Percentiles rank a stretch among this genome's conserved stretches.
Evolutionary conservation across 148 eudicot genomes (phyloP).

Genomic region (Chenopodium suecicum): DNA sequence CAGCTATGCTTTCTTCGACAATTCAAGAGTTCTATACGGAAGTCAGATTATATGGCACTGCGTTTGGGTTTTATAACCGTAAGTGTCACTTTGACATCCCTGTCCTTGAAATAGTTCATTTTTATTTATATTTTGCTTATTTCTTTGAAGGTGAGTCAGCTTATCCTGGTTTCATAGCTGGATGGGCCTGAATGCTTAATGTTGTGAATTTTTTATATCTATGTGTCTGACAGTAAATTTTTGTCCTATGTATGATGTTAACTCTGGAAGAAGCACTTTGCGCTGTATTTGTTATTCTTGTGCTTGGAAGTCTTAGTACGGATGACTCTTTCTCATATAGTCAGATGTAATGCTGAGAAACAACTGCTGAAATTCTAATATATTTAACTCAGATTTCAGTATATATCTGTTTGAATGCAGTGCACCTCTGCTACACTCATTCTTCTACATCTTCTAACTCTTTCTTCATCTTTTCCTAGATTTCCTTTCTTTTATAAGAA

Average conservation of each 20-base stretch:
- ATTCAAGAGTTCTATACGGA: conserved; percentile 76
- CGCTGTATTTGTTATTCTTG: neutral
- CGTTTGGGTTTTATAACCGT: conserved; percentile 92
- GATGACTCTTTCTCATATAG: neutral
- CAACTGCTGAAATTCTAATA: neutral
- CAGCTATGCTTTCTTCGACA: conserved; percentile 96
- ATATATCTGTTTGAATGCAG: neutral
- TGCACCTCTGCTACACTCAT: neutral
- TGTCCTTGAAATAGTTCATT: no score
- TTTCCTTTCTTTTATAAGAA: neutral
- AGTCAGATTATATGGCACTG: conserved; percentile 87
- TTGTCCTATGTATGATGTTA: neutral
- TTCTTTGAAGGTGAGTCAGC: neutral
- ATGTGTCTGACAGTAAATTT: neutral
- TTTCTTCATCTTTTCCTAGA: neutral
- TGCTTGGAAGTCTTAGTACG: neutral
- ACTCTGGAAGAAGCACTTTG: neutral
- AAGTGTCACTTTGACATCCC: conserved; percentile 41
- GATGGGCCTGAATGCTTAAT: neutral
- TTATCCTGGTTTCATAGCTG: neutral
- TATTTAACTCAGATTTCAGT: neutral
- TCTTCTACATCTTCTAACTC: neutral
- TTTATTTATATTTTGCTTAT: no score
- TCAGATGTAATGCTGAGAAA: no score
- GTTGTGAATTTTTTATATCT: neutral